Evolutionary conservation across 1,284 basidiomycete species (phyloP).

Genomic region (Megacollybia platyphylla): DNA sequence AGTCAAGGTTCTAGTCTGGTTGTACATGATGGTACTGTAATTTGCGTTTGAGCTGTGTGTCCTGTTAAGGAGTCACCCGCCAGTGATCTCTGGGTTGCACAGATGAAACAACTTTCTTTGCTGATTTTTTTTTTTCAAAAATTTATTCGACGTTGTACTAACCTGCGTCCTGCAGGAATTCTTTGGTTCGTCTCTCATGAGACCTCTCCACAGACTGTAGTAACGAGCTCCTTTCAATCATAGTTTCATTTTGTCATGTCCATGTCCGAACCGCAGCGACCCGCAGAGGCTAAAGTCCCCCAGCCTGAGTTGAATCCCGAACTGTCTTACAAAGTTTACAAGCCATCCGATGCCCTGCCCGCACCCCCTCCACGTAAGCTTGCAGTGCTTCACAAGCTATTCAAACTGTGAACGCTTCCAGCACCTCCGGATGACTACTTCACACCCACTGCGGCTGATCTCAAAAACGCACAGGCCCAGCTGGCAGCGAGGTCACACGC

Average conservation of each 20-base stretch:
- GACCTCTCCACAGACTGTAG: neutral
- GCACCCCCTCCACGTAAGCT: slow-evolving; percentile 8
- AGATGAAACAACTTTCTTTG: slow-evolving; percentile 53
- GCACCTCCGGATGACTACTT: slow-evolving; percentile 62
- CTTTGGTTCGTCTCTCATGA: slow-evolving; percentile 2
- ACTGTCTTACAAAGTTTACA: slow-evolving; percentile 34
- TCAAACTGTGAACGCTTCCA: slow-evolving; percentile 4
- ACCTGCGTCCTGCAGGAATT: slow-evolving; percentile 5
- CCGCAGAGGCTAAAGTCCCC: slow-evolving; percentile 1
- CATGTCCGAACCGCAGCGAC: slow-evolving; percentile 9
- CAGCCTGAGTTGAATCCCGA: neutral
- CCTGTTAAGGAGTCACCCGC: slow-evolving; percentile 62
- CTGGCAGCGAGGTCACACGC: slow-evolving; percentile 50
- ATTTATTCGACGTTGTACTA: slow-evolving; percentile 4
- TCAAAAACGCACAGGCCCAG: slow-evolving; percentile 57
- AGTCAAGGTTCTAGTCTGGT: slow-evolving; percentile 5
- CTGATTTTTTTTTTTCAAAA: slow-evolving; percentile 22
- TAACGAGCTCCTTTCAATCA: neutral
- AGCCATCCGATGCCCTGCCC: slow-evolving; percentile 17
- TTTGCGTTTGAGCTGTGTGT: slow-evolving; percentile 69
- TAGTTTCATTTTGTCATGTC: slow-evolving; percentile 6
- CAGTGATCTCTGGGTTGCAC: slow-evolving; percentile 53
- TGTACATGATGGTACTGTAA: slow-evolving; percentile 60
- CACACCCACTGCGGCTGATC: slow-evolving; percentile 60
- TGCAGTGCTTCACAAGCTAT: neutral